Conservation (phyloP, 208 protist species). For the Trypanosoma cruzi region DNA sequence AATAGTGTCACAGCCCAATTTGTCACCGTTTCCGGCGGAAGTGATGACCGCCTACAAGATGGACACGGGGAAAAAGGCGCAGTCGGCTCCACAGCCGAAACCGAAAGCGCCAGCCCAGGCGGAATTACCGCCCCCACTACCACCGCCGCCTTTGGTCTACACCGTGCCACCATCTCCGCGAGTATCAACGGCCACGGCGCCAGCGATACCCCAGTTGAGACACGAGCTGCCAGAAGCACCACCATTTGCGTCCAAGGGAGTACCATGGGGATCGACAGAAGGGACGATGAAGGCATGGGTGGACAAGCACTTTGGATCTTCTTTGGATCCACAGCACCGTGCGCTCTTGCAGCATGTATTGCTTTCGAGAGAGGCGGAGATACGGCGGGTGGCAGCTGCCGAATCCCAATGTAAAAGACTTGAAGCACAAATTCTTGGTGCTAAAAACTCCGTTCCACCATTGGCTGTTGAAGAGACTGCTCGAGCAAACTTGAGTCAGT, state of each 20-base stretch:
- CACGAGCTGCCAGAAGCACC: slow-evolving; percentile 8
- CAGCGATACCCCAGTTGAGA: not conserved
- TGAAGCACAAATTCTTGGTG: slow-evolving; percentile 5
- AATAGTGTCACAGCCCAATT: not conserved
- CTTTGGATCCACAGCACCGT: slow-evolving; percentile 32
- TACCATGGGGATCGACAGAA: not conserved
- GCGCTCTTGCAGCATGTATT: slow-evolving; percentile 31
- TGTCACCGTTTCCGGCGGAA: slow-evolving; percentile 11
- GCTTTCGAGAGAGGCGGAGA: slow-evolving; percentile 31
- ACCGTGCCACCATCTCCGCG: slow-evolving; percentile 11
- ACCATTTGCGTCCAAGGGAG: not conserved
- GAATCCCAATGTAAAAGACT: slow-evolving; percentile 32
- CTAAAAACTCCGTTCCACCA: not conserved
- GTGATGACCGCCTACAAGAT: slow-evolving; percentile 23
- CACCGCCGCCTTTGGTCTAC: slow-evolving; percentile 10
- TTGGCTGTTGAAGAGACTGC: not conserved
- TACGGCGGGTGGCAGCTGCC: slow-evolving; percentile 22
- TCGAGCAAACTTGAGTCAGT: not conserved
- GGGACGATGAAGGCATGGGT: slow-evolving; percentile 29
- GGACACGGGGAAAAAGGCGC: not conserved
- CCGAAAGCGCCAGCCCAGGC: not conserved
- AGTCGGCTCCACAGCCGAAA: not conserved
- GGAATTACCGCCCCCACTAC: slow-evolving; percentile 15
- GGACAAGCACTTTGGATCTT: slow-evolving; percentile 22
- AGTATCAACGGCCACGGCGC: slow-evolving; percentile 6